Evolutionary conservation across 257 asterid genomes (phyloP).

Genomic region (Gardenia jasminoides): DNA sequence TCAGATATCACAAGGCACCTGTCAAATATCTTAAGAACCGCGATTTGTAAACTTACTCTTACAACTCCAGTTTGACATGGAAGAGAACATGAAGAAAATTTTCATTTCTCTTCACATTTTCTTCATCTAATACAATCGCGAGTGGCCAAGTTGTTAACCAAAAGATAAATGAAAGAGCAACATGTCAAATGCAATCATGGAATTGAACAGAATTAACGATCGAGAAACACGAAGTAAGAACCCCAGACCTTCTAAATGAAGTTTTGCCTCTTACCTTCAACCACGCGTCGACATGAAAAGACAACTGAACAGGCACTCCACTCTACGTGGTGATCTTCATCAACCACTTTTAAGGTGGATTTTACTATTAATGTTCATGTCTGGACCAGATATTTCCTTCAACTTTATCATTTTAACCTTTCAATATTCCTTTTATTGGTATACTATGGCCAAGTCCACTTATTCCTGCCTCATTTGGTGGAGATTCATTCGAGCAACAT

Average conservation of each 20-base stretch:
- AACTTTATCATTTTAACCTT: slow-evolving; percentile 27
- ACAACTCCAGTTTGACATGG: neutral
- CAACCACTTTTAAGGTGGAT: slow-evolving; percentile 31
- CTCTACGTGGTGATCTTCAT: slow-evolving; percentile 30
- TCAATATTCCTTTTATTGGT: slow-evolving; percentile 18
- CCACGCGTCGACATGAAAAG: slow-evolving; percentile 19
- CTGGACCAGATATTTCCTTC: slow-evolving; percentile 5
- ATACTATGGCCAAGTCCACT: slow-evolving; percentile 49
- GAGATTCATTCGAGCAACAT: slow-evolving; percentile 32
- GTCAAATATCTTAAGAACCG: neutral
- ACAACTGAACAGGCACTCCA: slow-evolving; percentile 26
- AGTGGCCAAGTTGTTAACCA: neutral
- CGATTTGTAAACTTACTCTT: neutral
- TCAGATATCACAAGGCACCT: neutral
- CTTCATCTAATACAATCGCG: neutral
- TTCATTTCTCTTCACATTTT: neutral
- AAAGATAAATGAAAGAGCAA: slow-evolving; percentile 11
- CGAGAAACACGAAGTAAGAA: too few relatives aligned
- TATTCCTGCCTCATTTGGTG: slow-evolving; percentile 54
- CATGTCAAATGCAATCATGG: neutral
- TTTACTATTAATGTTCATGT: slow-evolving; percentile 8
- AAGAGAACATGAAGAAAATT: neutral
- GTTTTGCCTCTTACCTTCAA: neutral
- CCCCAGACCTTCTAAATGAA: too few relatives aligned
- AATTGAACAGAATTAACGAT: neutral